A percentile compares a stretch with the other conserved stretches of the same genome.
Conservation (phyloP, 2,329 filamentous ascomycete species). For the Hymenoscyphus fructigenus region DNA sequence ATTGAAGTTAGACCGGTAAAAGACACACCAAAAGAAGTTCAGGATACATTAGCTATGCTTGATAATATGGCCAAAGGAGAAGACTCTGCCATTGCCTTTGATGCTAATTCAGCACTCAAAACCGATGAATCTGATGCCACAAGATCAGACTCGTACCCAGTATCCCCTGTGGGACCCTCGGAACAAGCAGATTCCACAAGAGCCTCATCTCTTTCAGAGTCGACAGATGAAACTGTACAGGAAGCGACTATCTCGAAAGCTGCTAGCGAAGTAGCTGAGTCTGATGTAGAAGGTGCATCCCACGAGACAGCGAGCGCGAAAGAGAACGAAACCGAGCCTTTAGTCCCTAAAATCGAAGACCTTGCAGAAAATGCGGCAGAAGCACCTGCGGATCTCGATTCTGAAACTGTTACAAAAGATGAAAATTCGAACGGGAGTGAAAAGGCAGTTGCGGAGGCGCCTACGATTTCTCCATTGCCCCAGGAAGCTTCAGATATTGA, state of each 20-base stretch:
- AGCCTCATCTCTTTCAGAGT: constrained; percentile 63
- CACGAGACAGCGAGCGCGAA: background rate
- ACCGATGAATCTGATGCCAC: constrained; percentile 22
- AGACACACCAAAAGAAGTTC: constrained; percentile 24
- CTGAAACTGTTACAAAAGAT: background rate
- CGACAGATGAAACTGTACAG: constrained; percentile 58
- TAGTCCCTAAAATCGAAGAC: background rate
- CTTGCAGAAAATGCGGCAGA: background rate
- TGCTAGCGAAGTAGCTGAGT: constrained; percentile 9
- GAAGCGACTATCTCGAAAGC: constrained; percentile 25
- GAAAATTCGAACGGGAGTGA: background rate
- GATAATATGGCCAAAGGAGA: constrained; percentile 39
- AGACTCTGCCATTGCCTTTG: constrained; percentile 57
- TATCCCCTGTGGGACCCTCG: constrained; percentile 39
- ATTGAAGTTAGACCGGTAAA: constrained; percentile 13
- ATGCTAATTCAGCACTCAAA: constrained; percentile 42
- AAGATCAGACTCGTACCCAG: constrained; percentile 56
- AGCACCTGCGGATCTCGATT: background rate
- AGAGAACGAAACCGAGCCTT: background rate
- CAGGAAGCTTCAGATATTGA: background rate
- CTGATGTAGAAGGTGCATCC: background rate
- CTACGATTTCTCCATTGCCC: background rate
- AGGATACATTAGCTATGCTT: constrained; percentile 29
- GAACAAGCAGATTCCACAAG: constrained; percentile 59
- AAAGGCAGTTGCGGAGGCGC: background rate